A percentile compares a stretch with the other conserved stretches of the same genome.
phyloP scores from a whole-genome alignment of 768 basidiomycete genomes.

The Xerocomus potaroensis region DNA sequence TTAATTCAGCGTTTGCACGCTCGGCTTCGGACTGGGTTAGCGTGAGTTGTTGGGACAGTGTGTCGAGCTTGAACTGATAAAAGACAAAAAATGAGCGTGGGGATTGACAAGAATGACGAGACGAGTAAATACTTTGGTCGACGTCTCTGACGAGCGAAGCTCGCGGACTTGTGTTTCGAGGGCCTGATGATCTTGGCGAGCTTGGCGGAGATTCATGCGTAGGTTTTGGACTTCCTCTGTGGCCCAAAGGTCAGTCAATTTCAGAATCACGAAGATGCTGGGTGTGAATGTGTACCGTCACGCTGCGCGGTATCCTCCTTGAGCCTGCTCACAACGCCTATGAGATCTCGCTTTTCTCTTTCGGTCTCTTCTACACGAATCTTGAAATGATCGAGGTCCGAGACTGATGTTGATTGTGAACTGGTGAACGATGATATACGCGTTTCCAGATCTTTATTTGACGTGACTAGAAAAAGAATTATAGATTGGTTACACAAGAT shows the following conservation, averaged over 20 bases:
- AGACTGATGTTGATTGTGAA: conserved; percentile 59
- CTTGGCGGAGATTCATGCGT: conserved; percentile 65
- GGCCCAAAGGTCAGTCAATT: background rate
- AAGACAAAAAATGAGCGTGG: background rate
- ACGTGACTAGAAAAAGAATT: conserved; percentile 36
- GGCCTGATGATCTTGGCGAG: conserved; percentile 65
- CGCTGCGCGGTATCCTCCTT: conserved; percentile 72
- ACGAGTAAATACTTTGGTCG: conserved; percentile 69
- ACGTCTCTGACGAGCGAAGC: conserved; percentile 68
- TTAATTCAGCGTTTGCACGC: conserved; percentile 64
- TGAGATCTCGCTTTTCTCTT: conserved; percentile 86
- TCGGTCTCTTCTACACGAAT: conserved; percentile 70
- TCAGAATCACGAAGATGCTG: background rate
- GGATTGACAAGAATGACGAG: background rate
- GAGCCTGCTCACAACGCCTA: conserved; percentile 76
- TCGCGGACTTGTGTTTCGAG: conserved; percentile 69
- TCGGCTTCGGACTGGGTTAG: conserved; percentile 74
- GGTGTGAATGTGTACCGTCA: conserved; percentile 53
- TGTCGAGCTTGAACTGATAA: conserved; percentile 78
- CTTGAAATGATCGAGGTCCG: conserved; percentile 55
- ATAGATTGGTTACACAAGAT: background rate
- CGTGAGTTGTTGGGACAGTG: conserved; percentile 75
- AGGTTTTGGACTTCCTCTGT: conserved; percentile 71
- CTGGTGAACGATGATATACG: conserved; percentile 54
- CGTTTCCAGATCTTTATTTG: conserved; percentile 45